Base-by-base conservation (phyloP, 2,329 filamentous ascomycete genomes). In the Nemania diffusa region DNA sequence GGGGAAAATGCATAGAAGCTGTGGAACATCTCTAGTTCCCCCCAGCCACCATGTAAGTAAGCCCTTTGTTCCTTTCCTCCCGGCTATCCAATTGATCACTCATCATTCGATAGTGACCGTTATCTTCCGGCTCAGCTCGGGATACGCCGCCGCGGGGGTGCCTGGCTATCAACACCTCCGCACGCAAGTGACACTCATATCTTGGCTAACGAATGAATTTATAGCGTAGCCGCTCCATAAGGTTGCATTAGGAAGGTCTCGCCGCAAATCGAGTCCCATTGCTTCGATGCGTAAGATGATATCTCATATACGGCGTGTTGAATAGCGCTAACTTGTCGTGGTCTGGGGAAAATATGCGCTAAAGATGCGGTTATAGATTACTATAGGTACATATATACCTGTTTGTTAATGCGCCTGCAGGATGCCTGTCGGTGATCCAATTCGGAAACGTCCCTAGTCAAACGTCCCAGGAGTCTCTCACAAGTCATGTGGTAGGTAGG, bases 391-490 rank as follows among this genome's bases (percentile, higher is more conserved):
- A 29, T 46, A 50, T 24, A 40, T 7, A 5, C 6, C 11, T 24
- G 26, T n/a, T n/a, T 3, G 26, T 32, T 46, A 32, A 20, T 59
- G 34, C 26, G 11, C n/a, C 20, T 29, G 55, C 34, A 52, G 32
- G 29, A 26, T 22, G 20, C 11, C 46, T 50, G 24, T 68, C 66
- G 66, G 66, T 66, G 53, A 68, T 66, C 58, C 37, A 58, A 58
- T 68, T 56, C 2, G 63, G 63, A 68, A 58, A 29, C 24, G 1
- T 37, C n/a, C 32, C 17, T 13, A 42, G 11, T 11, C 8, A 60
- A 15, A 55, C n/a, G 20, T 27, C 46, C 65, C 52, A 9, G 11
- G 20, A 46, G 27, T 17, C 44, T 57, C 44, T 20, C 32, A 4
- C 11, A 48, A 27, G 24, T 26, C 48, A 27, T 40, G 11, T 40